Conservation (phyloP, 2,329 filamentous ascomycete species). For the Corinectria fuckeliana region DNA sequence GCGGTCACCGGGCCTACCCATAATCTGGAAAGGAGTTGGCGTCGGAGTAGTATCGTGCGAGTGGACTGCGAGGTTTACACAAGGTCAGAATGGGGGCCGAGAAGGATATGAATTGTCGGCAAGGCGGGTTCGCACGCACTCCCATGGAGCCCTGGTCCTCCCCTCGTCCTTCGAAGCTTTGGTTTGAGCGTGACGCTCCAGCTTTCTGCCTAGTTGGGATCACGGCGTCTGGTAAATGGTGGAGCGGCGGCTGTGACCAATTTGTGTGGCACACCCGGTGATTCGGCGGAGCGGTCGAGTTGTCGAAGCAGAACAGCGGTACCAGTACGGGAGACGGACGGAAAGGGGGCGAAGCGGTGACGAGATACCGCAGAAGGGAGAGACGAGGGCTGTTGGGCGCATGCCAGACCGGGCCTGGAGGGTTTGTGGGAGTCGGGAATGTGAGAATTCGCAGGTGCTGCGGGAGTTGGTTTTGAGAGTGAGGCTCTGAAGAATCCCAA, state of each 20-base stretch:
- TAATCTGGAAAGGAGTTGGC: conserved; percentile 51
- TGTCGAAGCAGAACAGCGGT: not conserved
- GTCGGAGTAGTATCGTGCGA: conserved; percentile 45
- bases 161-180: conserved; percentile 26
- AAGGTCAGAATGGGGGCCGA: conserved; percentile 20
- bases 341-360: not conserved
- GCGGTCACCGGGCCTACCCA: conserved; percentile 42
- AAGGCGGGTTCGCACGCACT: conserved; percentile 38
- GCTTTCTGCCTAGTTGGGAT: conserved; percentile 34
- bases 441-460: not conserved
- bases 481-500: conserved; percentile 5
- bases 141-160: conserved; percentile 39
- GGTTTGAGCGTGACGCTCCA: conserved; percentile 36
- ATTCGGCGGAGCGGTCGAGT: not conserved
- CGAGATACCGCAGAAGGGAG: not conserved
- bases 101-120: conserved; percentile 5
- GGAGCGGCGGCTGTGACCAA: not conserved
- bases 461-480: conserved; percentile 13
- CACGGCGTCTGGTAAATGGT: conserved; percentile 10
- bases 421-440: not conserved
- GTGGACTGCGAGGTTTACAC: conserved; percentile 37
- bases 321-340: not conserved
- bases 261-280: not conserved
- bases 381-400: not conserved
- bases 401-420: conserved; percentile 3